Base-by-base conservation (phyloP, 805 yeast genomes). In the Ogataea degrootiae region DNA sequence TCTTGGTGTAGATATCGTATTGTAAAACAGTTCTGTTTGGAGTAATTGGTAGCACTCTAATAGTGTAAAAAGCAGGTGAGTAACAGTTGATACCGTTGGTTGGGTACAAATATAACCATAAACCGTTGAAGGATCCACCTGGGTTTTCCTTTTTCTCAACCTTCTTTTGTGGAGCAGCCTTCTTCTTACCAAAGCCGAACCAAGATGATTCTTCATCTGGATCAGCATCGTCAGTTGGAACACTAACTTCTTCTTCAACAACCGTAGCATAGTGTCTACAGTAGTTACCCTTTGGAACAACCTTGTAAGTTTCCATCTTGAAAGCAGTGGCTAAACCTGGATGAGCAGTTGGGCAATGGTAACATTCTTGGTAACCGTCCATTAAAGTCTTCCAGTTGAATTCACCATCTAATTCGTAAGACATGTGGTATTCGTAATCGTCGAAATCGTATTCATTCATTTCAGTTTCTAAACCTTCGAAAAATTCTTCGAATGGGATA, bases 281-380 rank as follows among this genome's bases (percentile, higher is more conserved):
- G 58, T 78, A 78, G 58, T 78, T 73, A 35, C 69, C 70, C 63
- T 75, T 78, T 49, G 84, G 84, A 34, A 75, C 81, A 47, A 80
- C 85, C 53, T 77, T 76, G 62, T 80, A 80, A n/a, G 85, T 80
- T 56, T 76, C 80, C 83, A 80, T 80, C 55, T 67, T 73, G 67
- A 80, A 80, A 12, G 84, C 82, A 33, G 74, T 59, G 43, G 72
- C 70, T 49, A 80, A 66, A 17, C 84, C 84, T 5, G 84, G 84
- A 54, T 80, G 85, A 1, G 84, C 84, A 11, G 84, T 80, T 39
- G 85, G 85, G 61, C 85, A 80, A 61, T 80, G 85, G 65, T 80
- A 80, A 56, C 85, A 80, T 63, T 80, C 85, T 66, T 80, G 83
- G 64, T 80, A 80, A 8, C 85, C 84, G 56, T 80, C 85, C 83